Evolutionary conservation across 495 filamentous ascomycete genomes (phyloP), one percentile per base, ranked within the genome.

Genomic region (Neohortaea acidophila): DNA sequence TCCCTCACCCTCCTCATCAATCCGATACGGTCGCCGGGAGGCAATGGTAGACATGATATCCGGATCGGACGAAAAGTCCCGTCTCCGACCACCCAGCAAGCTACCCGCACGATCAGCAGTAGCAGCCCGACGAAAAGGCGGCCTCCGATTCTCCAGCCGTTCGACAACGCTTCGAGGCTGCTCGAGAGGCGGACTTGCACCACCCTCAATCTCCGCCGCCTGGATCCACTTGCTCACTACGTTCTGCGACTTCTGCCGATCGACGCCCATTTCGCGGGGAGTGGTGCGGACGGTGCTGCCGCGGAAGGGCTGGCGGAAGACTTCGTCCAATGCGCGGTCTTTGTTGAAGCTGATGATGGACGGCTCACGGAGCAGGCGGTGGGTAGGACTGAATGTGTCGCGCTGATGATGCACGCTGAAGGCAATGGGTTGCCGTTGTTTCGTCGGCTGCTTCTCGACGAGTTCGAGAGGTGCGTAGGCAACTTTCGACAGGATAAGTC

Each of bases 191-290:
- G 73, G 71, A 49, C 70, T 66, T 21, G 68, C 70, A 10, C 70
- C 69, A 2, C 70, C 78, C 20, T 80, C 71, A 36, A 70, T 62
- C 4, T 68, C 69, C 42, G 79, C 67, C 3, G 69, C 69, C 38
- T 85, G 79, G 79, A 93, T 91, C 84, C 84, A 92, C 33, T 76
- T 71, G 12, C 75, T 72, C 44, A 93, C 83, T 9, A 80, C 77
- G 40, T 74, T 81, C 39, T 74, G 73, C 6, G 70, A 81, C 49
- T 81, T 75, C 20, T 70, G 67, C 32, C 72, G 65, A 29, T 77
- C 71, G 26, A 32, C 57, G 65, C 27, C 32, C 21, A 48, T 46
- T 2, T 44, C 30, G 36, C 68, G 63, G 6, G 67, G 64, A 3
- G 64, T 72, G 12, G 56, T 52, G 18, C 60, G 59, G 13, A 59